Evolutionary conservation across 192 early-diverging fungal genomes (phyloP).

Genomic region (Coemansia sp.): DNA sequence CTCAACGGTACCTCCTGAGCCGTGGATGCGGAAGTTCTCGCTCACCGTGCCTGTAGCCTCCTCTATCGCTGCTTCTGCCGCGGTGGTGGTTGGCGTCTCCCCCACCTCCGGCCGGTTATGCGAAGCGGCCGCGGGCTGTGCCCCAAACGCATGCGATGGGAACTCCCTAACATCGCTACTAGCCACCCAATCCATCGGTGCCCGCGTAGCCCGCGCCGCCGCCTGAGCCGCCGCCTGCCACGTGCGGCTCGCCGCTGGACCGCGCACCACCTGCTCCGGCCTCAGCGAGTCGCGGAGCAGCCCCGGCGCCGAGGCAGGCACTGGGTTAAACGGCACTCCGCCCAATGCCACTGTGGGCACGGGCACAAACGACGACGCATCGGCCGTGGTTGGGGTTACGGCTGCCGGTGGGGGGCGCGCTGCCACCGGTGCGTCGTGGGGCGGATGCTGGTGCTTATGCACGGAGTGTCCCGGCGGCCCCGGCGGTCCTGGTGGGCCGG

Average conservation of each 20-base stretch:
- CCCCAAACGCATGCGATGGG: background rate
- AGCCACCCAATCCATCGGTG: background rate
- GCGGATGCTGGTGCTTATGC: no score
- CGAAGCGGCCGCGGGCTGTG: background rate
- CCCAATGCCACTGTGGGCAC: background rate
- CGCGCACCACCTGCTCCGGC: background rate
- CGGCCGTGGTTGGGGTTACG: background rate
- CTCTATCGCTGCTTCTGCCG: background rate
- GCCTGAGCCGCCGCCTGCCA: background rate
- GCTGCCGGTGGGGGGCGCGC: background rate
- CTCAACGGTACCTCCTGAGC: background rate
- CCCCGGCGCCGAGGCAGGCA: background rate
- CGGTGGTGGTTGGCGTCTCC: background rate
- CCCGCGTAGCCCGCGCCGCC: background rate
- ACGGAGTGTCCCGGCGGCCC: background rate
- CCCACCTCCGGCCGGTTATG: constrained; percentile 16
- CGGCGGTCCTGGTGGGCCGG: background rate
- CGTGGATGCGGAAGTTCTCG: constrained; percentile 10
- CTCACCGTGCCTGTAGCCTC: background rate
- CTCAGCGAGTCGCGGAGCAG: background rate
- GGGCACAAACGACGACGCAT: background rate
- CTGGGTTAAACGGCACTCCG: background rate
- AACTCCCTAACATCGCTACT: background rate
- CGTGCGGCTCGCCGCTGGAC: background rate
- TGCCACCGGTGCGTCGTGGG: background rate